These are phyloP conservation scores for Monosporascus sp. DNA, from an alignment of 2,329 filamentous ascomycete species.

Conservation along the genomic window DNA sequence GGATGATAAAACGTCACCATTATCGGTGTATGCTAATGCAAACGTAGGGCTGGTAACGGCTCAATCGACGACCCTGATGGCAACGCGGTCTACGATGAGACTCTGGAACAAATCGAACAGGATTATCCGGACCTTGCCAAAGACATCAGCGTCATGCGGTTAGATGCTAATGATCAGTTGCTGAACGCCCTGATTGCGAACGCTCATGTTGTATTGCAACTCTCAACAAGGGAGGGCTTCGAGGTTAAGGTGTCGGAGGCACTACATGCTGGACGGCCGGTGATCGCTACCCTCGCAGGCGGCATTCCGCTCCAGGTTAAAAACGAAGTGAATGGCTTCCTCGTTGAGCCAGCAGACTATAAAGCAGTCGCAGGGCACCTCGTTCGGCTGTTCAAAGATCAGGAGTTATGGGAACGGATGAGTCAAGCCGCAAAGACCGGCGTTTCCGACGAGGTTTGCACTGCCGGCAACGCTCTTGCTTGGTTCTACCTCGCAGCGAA, in stretches of 20 bases:
- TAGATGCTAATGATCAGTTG: slow-evolving; percentile 73
- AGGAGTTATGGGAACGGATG: slow-evolving; percentile 61
- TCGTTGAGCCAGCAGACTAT: slow-evolving; percentile 67
- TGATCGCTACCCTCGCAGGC: slow-evolving; percentile 71
- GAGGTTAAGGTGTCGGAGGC: slow-evolving; percentile 85
- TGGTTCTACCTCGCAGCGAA: slow-evolving; percentile 76
- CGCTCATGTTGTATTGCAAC: slow-evolving; percentile 68
- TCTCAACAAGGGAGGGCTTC: slow-evolving; percentile 77
- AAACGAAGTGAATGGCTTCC: slow-evolving; percentile 64
- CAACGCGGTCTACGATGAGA: slow-evolving; percentile 64
- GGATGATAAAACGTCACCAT: neutral
- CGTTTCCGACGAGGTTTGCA: slow-evolving; percentile 77
- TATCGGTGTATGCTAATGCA: neutral
- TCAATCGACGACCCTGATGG: slow-evolving; percentile 79
- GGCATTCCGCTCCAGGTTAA: slow-evolving; percentile 76
- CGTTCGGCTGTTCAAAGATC: slow-evolving; percentile 59
- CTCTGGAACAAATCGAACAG: slow-evolving; percentile 60
- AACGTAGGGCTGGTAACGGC: slow-evolving; percentile 58
- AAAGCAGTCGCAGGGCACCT: slow-evolving; percentile 64
- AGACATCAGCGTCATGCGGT: slow-evolving; percentile 69
- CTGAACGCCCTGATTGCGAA: slow-evolving; percentile 71
- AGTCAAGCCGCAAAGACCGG: slow-evolving; percentile 55
- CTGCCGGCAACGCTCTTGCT: slow-evolving; percentile 68
- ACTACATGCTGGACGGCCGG: slow-evolving; percentile 70
- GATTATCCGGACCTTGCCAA: slow-evolving; percentile 56